phyloP scores from a whole-genome alignment of 2,329 filamentous ascomycete genomes.

The Colletotrichum zoysiae region DNA sequence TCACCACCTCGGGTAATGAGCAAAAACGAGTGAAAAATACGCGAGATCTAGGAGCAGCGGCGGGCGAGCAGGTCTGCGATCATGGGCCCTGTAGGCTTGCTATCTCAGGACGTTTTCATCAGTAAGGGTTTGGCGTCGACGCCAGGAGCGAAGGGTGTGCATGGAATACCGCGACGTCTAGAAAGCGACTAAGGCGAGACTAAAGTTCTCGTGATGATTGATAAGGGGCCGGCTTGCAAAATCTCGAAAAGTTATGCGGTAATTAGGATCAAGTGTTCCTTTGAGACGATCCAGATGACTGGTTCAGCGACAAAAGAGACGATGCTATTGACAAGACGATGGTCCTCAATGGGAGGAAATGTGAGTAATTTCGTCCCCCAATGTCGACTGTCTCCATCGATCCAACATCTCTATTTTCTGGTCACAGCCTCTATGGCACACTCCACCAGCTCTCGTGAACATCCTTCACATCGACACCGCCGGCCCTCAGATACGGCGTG shows the following conservation, averaged over 20 bases:
- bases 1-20: too few species aligned
- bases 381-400: neutral
- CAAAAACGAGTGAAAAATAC: neutral
- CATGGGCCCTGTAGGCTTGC: neutral
- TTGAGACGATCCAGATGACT: neutral
- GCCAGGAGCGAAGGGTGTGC: neutral
- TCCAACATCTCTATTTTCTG: neutral
- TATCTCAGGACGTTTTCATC: neutral
- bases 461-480: constrained; percentile 69
- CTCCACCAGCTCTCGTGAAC: constrained; percentile 79
- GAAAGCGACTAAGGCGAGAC: neutral
- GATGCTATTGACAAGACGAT: neutral
- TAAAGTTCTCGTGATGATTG: neutral
- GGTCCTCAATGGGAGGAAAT: neutral
- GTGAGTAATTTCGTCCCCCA: neutral
- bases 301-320: too few species aligned
- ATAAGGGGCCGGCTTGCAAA: too few species aligned
- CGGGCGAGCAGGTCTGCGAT: neutral
- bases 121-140: neutral
- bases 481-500: constrained; percentile 71
- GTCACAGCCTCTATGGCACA: constrained; percentile 46
- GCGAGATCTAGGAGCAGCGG: neutral
- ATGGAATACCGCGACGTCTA: too few species aligned
- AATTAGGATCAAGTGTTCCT: neutral
- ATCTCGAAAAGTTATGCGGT: too few species aligned